A percentile compares a stretch with the other conserved stretches of the same genome.
Conservation (phyloP, 306 rosid species). For the Glycyrrhiza uralensis region DNA sequence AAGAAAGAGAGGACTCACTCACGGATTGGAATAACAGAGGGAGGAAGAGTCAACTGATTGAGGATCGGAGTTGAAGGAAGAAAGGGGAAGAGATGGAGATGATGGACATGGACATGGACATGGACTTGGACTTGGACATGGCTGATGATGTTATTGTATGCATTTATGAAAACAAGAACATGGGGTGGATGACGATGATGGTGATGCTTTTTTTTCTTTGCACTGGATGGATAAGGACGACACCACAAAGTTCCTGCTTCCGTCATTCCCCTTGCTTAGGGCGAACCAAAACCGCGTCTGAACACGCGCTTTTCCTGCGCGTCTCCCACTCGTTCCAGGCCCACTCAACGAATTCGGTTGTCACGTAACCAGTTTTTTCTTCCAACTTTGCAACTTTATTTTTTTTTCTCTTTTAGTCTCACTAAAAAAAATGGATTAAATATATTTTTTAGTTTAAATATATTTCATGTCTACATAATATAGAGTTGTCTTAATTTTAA, state of each 20-base stretch:
- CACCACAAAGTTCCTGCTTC: conserved; percentile 42
- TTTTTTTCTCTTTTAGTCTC: no score
- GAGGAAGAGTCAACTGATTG: conserved; percentile 27
- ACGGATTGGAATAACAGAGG: conserved; percentile 28
- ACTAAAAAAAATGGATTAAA: no score
- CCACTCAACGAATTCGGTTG: background rate
- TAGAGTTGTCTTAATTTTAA: no score
- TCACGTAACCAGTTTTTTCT: no score
- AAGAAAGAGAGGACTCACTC: conserved; percentile 32
- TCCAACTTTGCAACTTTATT: no score
- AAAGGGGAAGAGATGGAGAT: no score
- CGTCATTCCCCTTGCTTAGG: conserved; percentile 53
- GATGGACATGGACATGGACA: conserved; percentile 41
- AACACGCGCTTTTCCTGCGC: conserved; percentile 40
- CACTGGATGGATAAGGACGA: conserved; percentile 47
- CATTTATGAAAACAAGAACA: conserved; percentile 42
- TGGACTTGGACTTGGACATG: conserved; percentile 39
- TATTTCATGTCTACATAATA: no score
- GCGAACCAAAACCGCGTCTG: background rate
- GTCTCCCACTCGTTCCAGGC: background rate
- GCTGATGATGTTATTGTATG: background rate
- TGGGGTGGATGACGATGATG: background rate
- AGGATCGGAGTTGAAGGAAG: conserved; percentile 39
- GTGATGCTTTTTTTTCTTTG: background rate
- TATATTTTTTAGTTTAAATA: no score